Percentiles rank a stretch among this genome's conserved stretches.
Conservation (phyloP, 1,139 yeast species). For the Pichia sp. region DNA sequence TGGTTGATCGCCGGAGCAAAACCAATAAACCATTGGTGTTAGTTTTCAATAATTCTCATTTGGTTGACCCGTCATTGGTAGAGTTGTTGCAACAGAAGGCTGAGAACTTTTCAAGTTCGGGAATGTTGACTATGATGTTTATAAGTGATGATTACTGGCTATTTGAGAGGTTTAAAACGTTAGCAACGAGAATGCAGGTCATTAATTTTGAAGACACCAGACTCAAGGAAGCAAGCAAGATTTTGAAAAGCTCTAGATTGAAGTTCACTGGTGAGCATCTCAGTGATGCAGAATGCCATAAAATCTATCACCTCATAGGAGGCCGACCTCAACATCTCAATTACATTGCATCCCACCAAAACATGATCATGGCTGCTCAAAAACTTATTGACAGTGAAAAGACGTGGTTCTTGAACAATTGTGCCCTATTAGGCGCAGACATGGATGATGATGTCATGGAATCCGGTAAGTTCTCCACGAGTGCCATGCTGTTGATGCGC, state of each 20-base stretch:
- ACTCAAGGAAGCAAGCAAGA: constrained; percentile 48
- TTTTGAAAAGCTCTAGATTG: constrained; percentile 47
- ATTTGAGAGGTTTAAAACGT: constrained; percentile 63
- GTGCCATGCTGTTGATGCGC: constrained; percentile 71
- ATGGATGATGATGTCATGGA: constrained; percentile 94
- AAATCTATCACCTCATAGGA: constrained; percentile 66
- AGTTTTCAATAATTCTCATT: constrained; percentile 68
- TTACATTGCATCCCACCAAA: constrained; percentile 61
- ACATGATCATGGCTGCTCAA: constrained; percentile 60
- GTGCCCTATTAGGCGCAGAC: constrained; percentile 65
- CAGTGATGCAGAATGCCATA: constrained; percentile 24
- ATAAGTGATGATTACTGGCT: constrained; percentile 87
- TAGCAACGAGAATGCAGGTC: constrained; percentile 71
- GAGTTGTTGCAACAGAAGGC: constrained; percentile 81
- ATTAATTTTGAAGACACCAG: constrained; percentile 63
- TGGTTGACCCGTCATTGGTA: constrained; percentile 67
- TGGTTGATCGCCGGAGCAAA: constrained; percentile 39
- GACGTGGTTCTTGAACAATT: constrained; percentile 80
- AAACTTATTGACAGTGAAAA: constrained; percentile 70
- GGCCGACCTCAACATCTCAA: constrained; percentile 82
- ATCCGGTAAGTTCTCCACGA: constrained; percentile 67
- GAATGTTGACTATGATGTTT: constrained; percentile 67
- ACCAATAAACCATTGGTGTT: constrained; percentile 53
- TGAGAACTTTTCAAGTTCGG: constrained; percentile 68
- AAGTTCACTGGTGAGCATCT: constrained; percentile 40